Evolutionary conservation across 768 basidiomycete species (phyloP).

Genomic region (Naganishia onofrii): DNA sequence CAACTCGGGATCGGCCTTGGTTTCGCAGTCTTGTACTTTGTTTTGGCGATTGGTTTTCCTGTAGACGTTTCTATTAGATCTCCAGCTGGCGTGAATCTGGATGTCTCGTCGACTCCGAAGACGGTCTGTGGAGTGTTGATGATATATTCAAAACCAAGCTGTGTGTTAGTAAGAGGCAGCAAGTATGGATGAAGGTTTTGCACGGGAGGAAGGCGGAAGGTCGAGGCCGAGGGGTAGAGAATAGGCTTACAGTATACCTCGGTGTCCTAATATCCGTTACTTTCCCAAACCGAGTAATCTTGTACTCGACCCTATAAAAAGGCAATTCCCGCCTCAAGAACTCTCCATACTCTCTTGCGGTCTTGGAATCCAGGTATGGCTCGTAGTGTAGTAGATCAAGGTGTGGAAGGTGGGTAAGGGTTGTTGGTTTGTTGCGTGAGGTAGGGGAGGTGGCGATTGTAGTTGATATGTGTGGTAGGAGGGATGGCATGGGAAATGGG

Average conservation of each 20-base stretch:
- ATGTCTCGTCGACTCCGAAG: conserved; percentile 48
- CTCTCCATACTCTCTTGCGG: conserved; percentile 35
- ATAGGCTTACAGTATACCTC: conserved; percentile 37
- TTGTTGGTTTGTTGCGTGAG: conserved; percentile 26
- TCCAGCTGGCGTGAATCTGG: conserved; percentile 20
- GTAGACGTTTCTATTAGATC: conserved; percentile 1
- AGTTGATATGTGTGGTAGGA: conserved; percentile 18
- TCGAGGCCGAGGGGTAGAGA: neutral
- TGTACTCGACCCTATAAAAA: conserved; percentile 49
- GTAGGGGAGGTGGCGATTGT: conserved; percentile 33
- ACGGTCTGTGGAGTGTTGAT: conserved; percentile 41
- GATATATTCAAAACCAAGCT: no score
- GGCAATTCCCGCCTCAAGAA: conserved; percentile 45
- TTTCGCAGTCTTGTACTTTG: conserved; percentile 42
- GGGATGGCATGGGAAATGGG: conserved; percentile 35
- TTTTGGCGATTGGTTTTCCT: conserved; percentile 32
- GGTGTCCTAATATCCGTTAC: conserved; percentile 46
- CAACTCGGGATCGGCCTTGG: conserved; percentile 49
- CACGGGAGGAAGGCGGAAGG: no score
- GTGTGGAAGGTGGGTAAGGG: conserved; percentile 34
- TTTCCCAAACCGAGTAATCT: conserved; percentile 32
- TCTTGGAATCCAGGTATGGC: conserved; percentile 39
- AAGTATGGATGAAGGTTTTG: no score
- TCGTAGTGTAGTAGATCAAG: conserved; percentile 46
- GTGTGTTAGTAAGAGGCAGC: no score